Evolutionary conservation across 352 stramenopile genomes (phyloP).

Genomic region (Chrysophaeum taylorii): DNA sequence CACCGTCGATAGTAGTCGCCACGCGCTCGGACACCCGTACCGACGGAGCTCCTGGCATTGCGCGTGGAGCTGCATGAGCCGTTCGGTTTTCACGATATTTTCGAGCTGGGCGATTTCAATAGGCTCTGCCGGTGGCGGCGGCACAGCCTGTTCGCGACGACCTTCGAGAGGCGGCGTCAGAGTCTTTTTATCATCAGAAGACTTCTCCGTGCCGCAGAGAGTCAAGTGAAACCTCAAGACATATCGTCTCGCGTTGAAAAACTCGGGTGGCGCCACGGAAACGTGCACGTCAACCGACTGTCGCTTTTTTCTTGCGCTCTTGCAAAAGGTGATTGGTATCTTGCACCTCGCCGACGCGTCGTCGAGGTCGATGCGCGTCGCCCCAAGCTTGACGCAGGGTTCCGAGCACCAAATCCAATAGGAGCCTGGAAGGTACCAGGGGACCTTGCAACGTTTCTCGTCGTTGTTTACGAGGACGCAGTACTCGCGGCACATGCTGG

Average conservation of each 20-base stretch:
- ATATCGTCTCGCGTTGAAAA: slow-evolving; percentile 1
- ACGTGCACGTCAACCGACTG: not conserved
- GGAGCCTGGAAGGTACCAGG: not conserved
- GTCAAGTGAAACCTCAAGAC: slow-evolving; percentile 5
- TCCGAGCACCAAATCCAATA: not conserved
- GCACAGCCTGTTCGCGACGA: not conserved
- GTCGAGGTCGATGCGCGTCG: not conserved
- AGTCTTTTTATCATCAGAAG: too few relatives aligned
- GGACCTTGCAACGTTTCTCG: not conserved
- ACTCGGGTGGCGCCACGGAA: not conserved
- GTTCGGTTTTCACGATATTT: not conserved
- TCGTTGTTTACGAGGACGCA: not conserved
- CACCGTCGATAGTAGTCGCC: not conserved
- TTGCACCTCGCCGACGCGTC: not conserved
- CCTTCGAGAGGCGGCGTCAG: too few relatives aligned
- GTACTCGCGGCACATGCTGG: slow-evolving; percentile 1
- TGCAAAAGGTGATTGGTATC: not conserved
- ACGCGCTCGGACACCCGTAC: not conserved
- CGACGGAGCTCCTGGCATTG: not conserved
- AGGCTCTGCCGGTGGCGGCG: not conserved
- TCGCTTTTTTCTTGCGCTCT: not conserved
- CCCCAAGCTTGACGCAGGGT: not conserved
- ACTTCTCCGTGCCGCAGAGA: not conserved
- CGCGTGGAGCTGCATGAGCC: not conserved
- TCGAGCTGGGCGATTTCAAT: not conserved